Percentiles rank a stretch among this genome's conserved stretches.
These are phyloP conservation scores for Neonectria neomacrospora DNA, from an alignment of 2,329 filamentous ascomycete genomes.

Conservation along the genomic window DNA sequence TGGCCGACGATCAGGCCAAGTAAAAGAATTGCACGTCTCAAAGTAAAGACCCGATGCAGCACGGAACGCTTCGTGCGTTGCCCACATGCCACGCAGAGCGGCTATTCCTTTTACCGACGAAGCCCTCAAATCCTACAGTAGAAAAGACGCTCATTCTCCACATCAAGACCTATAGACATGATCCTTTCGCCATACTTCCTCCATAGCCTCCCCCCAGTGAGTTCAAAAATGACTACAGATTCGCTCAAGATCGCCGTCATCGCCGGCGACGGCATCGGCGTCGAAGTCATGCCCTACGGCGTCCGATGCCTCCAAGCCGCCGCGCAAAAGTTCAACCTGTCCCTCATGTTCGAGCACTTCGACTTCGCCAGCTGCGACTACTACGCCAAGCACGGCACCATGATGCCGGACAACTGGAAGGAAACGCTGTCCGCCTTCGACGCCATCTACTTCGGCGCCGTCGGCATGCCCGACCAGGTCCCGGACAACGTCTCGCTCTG, in stretches of 20 bases:
- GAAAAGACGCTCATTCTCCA: background rate
- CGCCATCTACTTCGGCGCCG: conserved; percentile 75
- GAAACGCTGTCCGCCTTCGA: conserved; percentile 68
- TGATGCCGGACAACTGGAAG: conserved; percentile 58
- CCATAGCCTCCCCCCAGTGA: too few species aligned
- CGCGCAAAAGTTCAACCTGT: conserved; percentile 59
- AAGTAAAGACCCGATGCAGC: background rate
- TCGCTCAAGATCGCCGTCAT: conserved; percentile 66
- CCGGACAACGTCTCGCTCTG: conserved; percentile 76
- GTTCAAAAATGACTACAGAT: conserved; percentile 27
- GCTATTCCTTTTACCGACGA: conserved; percentile 27
- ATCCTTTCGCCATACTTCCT: background rate
- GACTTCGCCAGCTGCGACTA: conserved; percentile 75
- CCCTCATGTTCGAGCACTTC: conserved; percentile 69
- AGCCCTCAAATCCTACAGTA: conserved; percentile 1
- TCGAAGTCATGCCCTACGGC: conserved; percentile 73
- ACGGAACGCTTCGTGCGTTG: background rate
- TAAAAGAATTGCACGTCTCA: too few species aligned
- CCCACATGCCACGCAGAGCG: conserved; percentile 10
- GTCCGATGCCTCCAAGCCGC: conserved; percentile 68
- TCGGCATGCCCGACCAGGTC: conserved; percentile 65
- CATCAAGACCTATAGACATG: background rate
- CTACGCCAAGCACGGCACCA: conserved; percentile 57
- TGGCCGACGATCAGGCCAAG: too few species aligned
- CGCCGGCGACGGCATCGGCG: conserved; percentile 76